phyloP scores from a whole-genome alignment of 148 eudicot genomes.

The Vaccinium darrowii region DNA sequence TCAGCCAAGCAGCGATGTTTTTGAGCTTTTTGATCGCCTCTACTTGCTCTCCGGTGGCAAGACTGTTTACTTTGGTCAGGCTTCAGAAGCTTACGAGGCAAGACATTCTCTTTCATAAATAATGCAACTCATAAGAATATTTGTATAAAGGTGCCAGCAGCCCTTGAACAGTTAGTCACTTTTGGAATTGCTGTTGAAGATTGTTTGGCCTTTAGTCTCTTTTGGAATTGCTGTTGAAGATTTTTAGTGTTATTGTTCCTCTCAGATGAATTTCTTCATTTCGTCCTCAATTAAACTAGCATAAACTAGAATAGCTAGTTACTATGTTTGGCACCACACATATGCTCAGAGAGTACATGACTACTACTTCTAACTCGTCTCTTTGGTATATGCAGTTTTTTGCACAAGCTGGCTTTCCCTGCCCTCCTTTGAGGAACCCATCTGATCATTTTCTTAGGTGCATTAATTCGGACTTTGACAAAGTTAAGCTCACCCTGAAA shows the following conservation, averaged over 20 bases:
- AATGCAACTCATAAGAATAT: not conserved
- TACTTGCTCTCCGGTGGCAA: slow-evolving; percentile 95
- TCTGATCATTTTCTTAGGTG: slow-evolving; percentile 98
- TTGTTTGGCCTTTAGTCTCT: not conserved
- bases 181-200: not conserved
- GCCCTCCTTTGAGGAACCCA: slow-evolving; percentile 92
- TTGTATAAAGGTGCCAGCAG: not conserved
- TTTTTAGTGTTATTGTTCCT: not conserved
- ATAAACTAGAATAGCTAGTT: not conserved
- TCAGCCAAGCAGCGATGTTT: slow-evolving; percentile 99
- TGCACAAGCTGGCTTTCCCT: slow-evolving; percentile 94
- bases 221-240: not conserved
- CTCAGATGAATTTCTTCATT: not conserved
- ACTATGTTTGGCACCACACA: not conserved
- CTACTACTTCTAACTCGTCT: not conserved
- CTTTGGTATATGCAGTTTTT: slow-evolving; percentile 63
- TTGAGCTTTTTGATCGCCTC: slow-evolving; percentile 89
- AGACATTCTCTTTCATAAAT: not conserved
- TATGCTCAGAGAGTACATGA: not conserved
- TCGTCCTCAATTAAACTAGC: not conserved
- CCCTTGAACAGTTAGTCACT: not conserved
- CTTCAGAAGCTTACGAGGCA: slow-evolving; percentile 92
- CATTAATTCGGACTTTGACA: slow-evolving; percentile 90
- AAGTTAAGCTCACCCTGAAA: slow-evolving; percentile 91
- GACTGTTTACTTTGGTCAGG: slow-evolving; percentile 90